phyloP scores from a whole-genome alignment of 73 alveolate genomes.

The Blepharisma stoltei region DNA sequence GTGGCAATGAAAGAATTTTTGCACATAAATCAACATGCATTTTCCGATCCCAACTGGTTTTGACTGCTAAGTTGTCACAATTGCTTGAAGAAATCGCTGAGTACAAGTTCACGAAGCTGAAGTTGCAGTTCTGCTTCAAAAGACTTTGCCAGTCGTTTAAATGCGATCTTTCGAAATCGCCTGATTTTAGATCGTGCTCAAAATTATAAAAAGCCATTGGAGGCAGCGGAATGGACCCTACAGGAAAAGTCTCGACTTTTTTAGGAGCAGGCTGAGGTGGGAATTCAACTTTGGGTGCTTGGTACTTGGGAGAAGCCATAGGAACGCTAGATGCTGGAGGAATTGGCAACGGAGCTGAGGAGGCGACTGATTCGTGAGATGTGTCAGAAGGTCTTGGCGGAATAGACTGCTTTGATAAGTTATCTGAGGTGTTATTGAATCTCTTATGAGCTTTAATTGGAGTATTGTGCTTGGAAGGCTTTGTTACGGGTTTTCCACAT shows the following conservation, averaged over 20 bases:
- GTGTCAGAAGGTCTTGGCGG: no score
- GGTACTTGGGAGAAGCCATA: no score
- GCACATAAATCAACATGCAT: background rate
- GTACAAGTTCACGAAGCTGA: background rate
- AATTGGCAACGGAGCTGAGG: no score
- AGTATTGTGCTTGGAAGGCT: no score
- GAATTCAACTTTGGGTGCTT: no score
- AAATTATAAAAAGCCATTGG: background rate
- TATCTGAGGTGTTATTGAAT: no score
- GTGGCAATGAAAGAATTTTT: constrained; percentile 24
- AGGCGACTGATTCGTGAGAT: no score
- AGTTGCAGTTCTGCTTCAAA: background rate
- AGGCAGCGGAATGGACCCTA: background rate
- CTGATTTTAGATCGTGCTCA: constrained; percentile 5
- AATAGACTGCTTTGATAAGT: no score
- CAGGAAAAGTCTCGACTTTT: background rate
- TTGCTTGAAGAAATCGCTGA: background rate
- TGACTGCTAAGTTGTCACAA: background rate
- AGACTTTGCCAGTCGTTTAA: constrained; percentile 16
- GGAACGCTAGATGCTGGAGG: no score
- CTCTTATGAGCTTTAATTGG: no score
- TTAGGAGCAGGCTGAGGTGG: no score
- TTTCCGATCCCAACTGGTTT: constrained; percentile 7
- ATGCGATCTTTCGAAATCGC: constrained; percentile 24
- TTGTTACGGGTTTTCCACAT: no score